phyloP scores from a whole-genome alignment of 495 filamentous ascomycete species.

The Hypoxylon subgilvum region DNA sequence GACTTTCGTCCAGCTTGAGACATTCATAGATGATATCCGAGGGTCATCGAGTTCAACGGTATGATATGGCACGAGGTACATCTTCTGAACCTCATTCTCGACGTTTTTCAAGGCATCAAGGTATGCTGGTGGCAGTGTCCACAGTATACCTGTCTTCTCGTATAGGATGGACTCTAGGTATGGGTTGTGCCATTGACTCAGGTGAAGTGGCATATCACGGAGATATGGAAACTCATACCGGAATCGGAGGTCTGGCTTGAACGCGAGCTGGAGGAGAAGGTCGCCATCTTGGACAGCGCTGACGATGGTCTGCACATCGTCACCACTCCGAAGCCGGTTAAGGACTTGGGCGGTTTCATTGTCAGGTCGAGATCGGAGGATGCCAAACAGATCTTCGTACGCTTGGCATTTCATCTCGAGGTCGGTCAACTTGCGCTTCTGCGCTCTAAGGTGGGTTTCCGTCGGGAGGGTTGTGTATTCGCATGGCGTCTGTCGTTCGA shows the following conservation, averaged over 20 bases:
- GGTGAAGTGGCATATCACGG: constrained; percentile 42
- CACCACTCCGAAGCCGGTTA: constrained; percentile 22
- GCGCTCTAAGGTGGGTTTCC: constrained; percentile 29
- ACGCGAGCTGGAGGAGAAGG: constrained; percentile 44
- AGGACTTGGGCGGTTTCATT: constrained; percentile 18
- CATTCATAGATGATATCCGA: constrained; percentile 23
- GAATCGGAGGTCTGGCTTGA: constrained; percentile 44
- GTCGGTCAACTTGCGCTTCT: constrained; percentile 30
- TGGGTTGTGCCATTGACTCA: constrained; percentile 43
- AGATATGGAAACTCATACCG: constrained; percentile 51
- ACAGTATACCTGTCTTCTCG: constrained; percentile 28
- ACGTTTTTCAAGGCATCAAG: not conserved
- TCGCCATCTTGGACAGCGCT: constrained; percentile 46
- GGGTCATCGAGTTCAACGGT: constrained; percentile 29
- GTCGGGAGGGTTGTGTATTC: constrained; percentile 36
- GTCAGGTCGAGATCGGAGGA: constrained; percentile 27
- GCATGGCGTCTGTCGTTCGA: constrained; percentile 30
- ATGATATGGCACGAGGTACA: constrained; percentile 35
- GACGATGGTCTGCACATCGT: constrained; percentile 36
- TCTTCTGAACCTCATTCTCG: constrained; percentile 12
- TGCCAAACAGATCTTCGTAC: constrained; percentile 25
- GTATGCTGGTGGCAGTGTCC: not conserved
- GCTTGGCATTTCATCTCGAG: constrained; percentile 33
- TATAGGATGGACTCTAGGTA: constrained; percentile 37
- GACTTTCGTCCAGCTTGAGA: constrained; percentile 31